Evolutionary conservation across 2,329 filamentous ascomycete genomes (phyloP).

Genomic region (Aspergillus terreus): DNA sequence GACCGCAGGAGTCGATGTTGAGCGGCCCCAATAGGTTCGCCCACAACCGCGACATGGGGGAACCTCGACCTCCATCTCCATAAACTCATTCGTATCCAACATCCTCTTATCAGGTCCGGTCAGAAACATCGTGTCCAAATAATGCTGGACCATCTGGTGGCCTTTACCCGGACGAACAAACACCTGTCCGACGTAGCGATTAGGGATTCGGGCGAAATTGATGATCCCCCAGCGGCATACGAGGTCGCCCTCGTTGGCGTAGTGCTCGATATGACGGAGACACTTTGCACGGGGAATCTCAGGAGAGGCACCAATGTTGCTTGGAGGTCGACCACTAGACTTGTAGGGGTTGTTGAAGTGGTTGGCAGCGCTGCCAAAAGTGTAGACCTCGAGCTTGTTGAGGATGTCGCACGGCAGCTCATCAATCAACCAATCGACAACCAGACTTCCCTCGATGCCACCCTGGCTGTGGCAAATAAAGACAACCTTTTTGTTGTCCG

Average conservation of each 20-base stretch:
- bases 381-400: constrained; percentile 67
- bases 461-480: constrained; percentile 76
- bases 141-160: constrained; percentile 45
- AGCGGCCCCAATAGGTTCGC: neutral
- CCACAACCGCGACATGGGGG: neutral
- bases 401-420: constrained; percentile 65
- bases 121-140: constrained; percentile 42
- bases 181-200: constrained; percentile 48
- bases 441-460: constrained; percentile 67
- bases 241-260: constrained; percentile 70
- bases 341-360: constrained; percentile 73
- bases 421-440: constrained; percentile 72
- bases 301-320: neutral
- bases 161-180: constrained; percentile 43
- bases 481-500: constrained; percentile 63
- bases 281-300: constrained; percentile 26
- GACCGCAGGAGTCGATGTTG: neutral
- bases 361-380: constrained; percentile 74
- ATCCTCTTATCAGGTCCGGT: constrained; percentile 23
- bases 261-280: constrained; percentile 75
- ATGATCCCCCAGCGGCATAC: constrained; percentile 72
- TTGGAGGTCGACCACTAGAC: neutral
- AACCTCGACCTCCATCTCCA: constrained; percentile 28
- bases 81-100: constrained; percentile 32
- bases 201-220: constrained; percentile 55